phyloP scores from a whole-genome alignment of 1,284 basidiomycete genomes.

The Sanghuangporus sanghuang region DNA sequence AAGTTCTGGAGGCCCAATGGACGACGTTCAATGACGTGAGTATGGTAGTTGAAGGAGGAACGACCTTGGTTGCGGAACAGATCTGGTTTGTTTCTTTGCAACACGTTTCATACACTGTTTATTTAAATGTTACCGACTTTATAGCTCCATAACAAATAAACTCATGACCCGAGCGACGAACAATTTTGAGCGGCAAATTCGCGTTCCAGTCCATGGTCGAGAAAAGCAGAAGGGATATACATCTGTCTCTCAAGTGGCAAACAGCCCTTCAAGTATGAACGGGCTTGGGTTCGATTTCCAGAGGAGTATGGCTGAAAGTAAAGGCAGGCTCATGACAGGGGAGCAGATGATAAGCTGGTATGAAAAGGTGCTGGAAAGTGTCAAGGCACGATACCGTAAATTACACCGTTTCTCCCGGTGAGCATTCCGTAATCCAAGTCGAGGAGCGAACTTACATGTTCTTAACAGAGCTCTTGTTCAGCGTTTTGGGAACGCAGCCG shows the following conservation, averaged over 20 bases:
- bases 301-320: constrained; percentile 9
- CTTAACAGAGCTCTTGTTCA: constrained; percentile 65
- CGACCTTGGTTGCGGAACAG: constrained; percentile 90
- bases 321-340: constrained; percentile 53
- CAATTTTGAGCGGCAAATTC: constrained; percentile 92
- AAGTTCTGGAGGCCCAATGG: constrained; percentile 96
- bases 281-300: constrained; percentile 16
- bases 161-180: constrained; percentile 87
- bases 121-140: constrained; percentile 7
- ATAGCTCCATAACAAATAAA: constrained; percentile 81
- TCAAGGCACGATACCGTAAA: constrained; percentile 89
- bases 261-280: constrained; percentile 10
- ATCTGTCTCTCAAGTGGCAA: not conserved
- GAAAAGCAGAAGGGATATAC: constrained; percentile 16
- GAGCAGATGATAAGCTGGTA: constrained; percentile 89
- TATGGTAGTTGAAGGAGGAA: constrained; percentile 84
- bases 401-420: constrained; percentile 90
- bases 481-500: constrained; percentile 93
- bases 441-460: not conserved
- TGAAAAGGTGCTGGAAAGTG: constrained; percentile 89
- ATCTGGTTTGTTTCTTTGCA: constrained; percentile 60
- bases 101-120: not conserved
- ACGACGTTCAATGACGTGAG: constrained; percentile 93
- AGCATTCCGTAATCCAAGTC: constrained; percentile 18
- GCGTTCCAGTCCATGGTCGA: constrained; percentile 54